Percentiles rank a stretch among this genome's conserved stretches.
Conservation (phyloP, 495 filamentous ascomycete species). For the Annulohypoxylon maeteangense region DNA sequence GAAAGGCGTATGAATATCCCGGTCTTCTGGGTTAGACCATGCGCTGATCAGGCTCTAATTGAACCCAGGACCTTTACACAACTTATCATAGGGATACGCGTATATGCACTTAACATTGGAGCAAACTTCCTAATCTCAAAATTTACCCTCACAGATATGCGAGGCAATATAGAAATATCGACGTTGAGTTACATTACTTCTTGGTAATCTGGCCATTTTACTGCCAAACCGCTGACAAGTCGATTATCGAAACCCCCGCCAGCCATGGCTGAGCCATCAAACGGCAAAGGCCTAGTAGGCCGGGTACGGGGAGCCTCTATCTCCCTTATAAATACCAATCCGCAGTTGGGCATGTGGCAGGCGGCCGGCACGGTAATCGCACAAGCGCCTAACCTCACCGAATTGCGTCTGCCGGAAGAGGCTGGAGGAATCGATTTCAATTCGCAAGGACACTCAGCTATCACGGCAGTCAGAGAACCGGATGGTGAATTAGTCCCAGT, state of each 20-base stretch:
- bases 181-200: neutral
- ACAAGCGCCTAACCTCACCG: slow-evolving; percentile 46
- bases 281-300: slow-evolving; percentile 20
- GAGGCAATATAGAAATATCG: neutral
- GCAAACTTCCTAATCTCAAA: neutral
- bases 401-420: slow-evolving; percentile 40
- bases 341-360: slow-evolving; percentile 49
- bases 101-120: neutral
- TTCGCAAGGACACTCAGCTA: slow-evolving; percentile 31
- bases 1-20: neutral
- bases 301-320: slow-evolving; percentile 45
- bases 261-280: slow-evolving; percentile 24
- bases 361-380: slow-evolving; percentile 47
- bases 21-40: neutral
- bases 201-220: neutral
- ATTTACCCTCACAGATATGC: neutral
- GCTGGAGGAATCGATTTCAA: slow-evolving; percentile 40
- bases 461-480: slow-evolving; percentile 22
- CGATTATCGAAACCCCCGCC: neutral
- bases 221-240: neutral
- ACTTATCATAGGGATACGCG: neutral
- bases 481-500: slow-evolving; percentile 23
- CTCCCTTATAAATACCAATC: slow-evolving; percentile 47
- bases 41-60: neutral
- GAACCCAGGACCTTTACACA: neutral